These are phyloP conservation scores for Mortierella sp. DNA, from an alignment of 371 early-diverging fungal species.

Conservation along the genomic window DNA sequence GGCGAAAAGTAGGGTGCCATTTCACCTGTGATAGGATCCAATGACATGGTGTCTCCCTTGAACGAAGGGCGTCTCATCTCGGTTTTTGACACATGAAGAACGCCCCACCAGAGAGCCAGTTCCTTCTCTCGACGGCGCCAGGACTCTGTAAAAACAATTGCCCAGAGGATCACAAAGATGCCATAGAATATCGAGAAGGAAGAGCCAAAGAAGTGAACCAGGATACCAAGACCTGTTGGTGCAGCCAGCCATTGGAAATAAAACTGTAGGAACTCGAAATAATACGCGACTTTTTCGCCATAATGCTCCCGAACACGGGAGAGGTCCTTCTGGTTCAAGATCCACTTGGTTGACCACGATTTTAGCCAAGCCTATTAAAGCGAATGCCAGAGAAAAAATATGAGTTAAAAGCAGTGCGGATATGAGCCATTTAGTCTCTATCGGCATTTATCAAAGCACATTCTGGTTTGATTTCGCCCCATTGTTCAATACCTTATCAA, in stretches of 20 bases:
- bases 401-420: neutral
- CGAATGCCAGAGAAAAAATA: neutral
- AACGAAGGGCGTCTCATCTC: constrained; percentile 76
- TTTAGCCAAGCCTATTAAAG: constrained; percentile 73
- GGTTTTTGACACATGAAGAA: constrained; percentile 69
- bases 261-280: constrained; percentile 91
- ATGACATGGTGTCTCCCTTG: constrained; percentile 63
- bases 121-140: constrained; percentile 84
- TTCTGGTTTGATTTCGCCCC: neutral
- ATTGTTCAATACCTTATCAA: constrained; percentile 67
- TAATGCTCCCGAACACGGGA: constrained; percentile 76
- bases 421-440: neutral
- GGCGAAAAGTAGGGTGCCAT: constrained; percentile 72
- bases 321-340: constrained; percentile 75
- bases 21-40: constrained; percentile 83
- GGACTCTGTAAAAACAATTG: constrained; percentile 75
- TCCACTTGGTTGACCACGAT: constrained; percentile 82
- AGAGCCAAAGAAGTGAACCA: constrained; percentile 64
- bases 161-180: constrained; percentile 76
- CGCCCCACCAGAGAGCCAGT: constrained; percentile 82
- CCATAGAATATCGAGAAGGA: constrained; percentile 74
- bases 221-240: constrained; percentile 73
- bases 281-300: constrained; percentile 88
- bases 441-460: neutral
- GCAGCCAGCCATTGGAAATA: constrained; percentile 79